Evolutionary conservation across 1,139 yeast genomes (phyloP), one percentile per base, ranked within the genome.

Genomic region (Debaryomycetaceae sp.): DNA sequence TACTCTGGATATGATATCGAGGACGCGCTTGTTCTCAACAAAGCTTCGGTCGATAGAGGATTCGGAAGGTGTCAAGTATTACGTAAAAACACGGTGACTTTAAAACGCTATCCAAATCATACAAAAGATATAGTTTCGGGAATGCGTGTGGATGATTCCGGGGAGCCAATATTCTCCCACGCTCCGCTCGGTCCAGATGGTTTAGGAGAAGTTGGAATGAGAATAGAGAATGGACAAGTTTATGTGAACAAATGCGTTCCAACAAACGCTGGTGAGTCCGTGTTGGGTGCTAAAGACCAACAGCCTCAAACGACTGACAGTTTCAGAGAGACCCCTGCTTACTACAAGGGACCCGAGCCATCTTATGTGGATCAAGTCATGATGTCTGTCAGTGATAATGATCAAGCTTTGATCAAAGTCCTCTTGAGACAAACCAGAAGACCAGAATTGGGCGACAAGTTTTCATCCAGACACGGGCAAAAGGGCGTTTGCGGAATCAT

Each of bases 1-100:
- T 93, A 93, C 61, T 91, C 98, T 0, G 99, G 99, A 50, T 93
- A 93, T 62, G 99, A 93, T 87, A 95, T 95, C 66, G 99, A 93
- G 71, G 99, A 93, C 83, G 99, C 99, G 5, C 76, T 93, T 59
- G 98, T 93, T 13, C 72, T 93, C 55, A 93, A 93, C 67, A 93
- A 93, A 64, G 76, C 97, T 0, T 88, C 97, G 0, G 77, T 95
- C 47, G 99, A 93, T 63, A 80, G 99, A 63, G 99, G 99, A 1
- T 93, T 90, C 66, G 99, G 99, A 40, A 83, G 99, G 57, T 93
- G 99, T 72, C 99, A 93, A 68, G 96, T 91, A n/a, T 79, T 95
- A 53, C 80, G 95, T 60, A 93, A 93, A 66, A 90, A 90, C 49
- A 91, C 98, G 1, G 84, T 96, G 5, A 83, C 86, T 23, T 73